These are phyloP conservation scores for Venturia oleaginea DNA, from an alignment of 2,329 filamentous ascomycete genomes.

Conservation along the genomic window DNA sequence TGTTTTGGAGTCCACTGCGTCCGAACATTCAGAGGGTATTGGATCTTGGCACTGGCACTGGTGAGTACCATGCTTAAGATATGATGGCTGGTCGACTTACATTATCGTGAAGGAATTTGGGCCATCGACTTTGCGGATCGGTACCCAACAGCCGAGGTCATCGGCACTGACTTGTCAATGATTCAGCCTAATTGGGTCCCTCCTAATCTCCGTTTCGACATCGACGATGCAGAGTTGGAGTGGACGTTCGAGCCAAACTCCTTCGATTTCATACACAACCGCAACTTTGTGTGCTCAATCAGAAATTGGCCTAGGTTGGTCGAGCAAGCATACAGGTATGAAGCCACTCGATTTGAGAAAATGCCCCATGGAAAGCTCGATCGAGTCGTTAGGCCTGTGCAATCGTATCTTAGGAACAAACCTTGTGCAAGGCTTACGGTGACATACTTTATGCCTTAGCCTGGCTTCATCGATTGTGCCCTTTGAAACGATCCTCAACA, in stretches of 20 bases:
- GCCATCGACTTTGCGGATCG: conserved; percentile 31
- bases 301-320: conserved; percentile 44
- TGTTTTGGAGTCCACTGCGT: conserved; percentile 39
- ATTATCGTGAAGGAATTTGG: conserved; percentile 23
- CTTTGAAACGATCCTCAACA: neutral
- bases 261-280: conserved; percentile 49
- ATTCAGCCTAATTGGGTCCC: conserved; percentile 41
- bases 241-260: conserved; percentile 42
- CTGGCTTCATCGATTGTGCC: neutral
- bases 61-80: neutral
- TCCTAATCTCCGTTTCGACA: conserved; percentile 51
- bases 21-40: conserved; percentile 35
- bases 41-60: conserved; percentile 13
- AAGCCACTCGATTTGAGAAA: neutral
- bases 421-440: neutral
- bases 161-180: conserved; percentile 28
- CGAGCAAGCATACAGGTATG: conserved; percentile 37
- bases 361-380: neutral
- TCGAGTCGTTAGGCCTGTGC: neutral
- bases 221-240: conserved; percentile 52
- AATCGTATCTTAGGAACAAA: neutral
- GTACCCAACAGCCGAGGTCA: conserved; percentile 23
- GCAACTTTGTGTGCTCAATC: conserved; percentile 43
- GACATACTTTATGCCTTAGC: neutral
- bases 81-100: neutral